phyloP scores from a whole-genome alignment of 495 filamentous ascomycete species.

The Penicillium fimorum region DNA sequence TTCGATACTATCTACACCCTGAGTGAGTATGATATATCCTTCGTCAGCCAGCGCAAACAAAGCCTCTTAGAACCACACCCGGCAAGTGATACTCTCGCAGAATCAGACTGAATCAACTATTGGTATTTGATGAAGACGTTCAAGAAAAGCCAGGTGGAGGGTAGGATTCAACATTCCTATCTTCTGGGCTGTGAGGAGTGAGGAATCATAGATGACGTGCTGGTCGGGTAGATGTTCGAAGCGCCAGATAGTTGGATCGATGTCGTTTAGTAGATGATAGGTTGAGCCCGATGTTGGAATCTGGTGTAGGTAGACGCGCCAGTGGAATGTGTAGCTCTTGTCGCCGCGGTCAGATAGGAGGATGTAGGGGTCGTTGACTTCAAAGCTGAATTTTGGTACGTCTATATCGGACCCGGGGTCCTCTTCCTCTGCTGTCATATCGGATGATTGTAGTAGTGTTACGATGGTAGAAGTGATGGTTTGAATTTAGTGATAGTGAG shows the following conservation, averaged over 20 bases:
- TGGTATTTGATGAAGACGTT: neutral
- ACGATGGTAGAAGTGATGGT: neutral
- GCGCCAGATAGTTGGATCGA: neutral
- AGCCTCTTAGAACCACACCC: constrained; percentile 1
- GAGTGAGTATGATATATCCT: neutral
- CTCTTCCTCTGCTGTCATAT: neutral
- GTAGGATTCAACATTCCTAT: neutral
- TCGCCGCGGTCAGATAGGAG: neutral
- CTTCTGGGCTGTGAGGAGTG: neutral
- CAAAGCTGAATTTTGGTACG: neutral
- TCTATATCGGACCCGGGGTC: neutral
- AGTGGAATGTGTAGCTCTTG: neutral
- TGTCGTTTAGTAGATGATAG: neutral
- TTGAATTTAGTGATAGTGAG: neutral
- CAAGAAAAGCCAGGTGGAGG: neutral
- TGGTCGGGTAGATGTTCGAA: neutral
- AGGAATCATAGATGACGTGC: neutral
- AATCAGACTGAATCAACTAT: neutral
- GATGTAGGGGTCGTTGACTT: neutral
- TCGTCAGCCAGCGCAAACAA: neutral
- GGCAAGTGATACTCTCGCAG: neutral
- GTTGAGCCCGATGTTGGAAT: neutral
- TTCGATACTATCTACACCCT: neutral
- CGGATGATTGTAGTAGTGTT: too few species aligned
- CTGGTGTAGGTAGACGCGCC: neutral